phyloP scores from a whole-genome alignment of 495 filamentous ascomycete species.

The Lindgomyces ingoldianus region DNA sequence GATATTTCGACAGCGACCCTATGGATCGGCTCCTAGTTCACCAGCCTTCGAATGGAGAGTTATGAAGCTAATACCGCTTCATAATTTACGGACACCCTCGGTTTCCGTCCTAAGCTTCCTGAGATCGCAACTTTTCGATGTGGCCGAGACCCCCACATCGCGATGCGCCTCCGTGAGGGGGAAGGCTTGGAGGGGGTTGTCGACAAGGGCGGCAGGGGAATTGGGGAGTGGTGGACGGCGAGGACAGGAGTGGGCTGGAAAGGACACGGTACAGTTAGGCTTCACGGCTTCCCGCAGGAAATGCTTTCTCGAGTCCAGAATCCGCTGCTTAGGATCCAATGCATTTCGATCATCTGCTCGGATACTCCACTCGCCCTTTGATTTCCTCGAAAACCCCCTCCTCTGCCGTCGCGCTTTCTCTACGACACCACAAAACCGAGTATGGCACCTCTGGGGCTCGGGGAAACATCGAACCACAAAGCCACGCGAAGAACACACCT shows the following conservation, averaged over 20 bases:
- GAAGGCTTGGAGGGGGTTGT: neutral
- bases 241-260: neutral
- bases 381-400: neutral
- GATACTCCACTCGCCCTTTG: neutral
- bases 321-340: neutral
- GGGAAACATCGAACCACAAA: conserved; percentile 1
- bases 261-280: neutral
- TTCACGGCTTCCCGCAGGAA: neutral
- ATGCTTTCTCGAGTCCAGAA: neutral
- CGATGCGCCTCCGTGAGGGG: conserved; percentile 13
- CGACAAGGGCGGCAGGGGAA: neutral
- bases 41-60: conserved; percentile 17
- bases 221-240: neutral
- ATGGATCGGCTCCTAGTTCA: conserved; percentile 6
- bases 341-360: neutral
- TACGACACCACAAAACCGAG: conserved; percentile 15
- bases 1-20: conserved; percentile 4
- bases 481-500: conserved; percentile 42
- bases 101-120: conserved; percentile 28
- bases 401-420: conserved; percentile 21
- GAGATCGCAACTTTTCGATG: conserved; percentile 15
- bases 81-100: conserved; percentile 26
- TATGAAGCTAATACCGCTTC: conserved; percentile 33
- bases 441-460: conserved; percentile 22
- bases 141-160: conserved; percentile 9